Conservation (phyloP, 2,329 filamentous ascomycete species). For the Penicillium capsulatum region DNA sequence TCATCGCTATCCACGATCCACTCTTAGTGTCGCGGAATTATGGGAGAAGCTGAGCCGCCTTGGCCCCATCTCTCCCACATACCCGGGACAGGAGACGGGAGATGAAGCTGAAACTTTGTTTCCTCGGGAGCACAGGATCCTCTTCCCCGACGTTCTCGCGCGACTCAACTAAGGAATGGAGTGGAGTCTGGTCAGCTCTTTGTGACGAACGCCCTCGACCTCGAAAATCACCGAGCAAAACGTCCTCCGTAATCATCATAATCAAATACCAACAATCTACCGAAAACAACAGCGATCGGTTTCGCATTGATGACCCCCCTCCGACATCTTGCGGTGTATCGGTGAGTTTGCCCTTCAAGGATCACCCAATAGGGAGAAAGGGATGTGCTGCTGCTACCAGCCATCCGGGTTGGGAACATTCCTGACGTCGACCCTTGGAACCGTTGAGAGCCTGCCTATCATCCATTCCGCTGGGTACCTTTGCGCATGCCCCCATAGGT, state of each 20-base stretch:
- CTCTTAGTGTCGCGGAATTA: slow-evolving; percentile 8
- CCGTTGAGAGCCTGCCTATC: slow-evolving; percentile 13
- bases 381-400: background rate
- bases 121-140: slow-evolving; percentile 11
- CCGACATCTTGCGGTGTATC: no score
- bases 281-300: background rate
- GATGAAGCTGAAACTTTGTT: slow-evolving; percentile 12
- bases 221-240: slow-evolving; percentile 2
- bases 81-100: slow-evolving; percentile 9
- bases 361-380: background rate
- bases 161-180: background rate
- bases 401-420: no score
- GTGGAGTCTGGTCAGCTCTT: no score
- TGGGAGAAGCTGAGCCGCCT: slow-evolving; percentile 9
- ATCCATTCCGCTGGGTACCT: slow-evolving; percentile 10
- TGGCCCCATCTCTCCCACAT: slow-evolving; percentile 1
- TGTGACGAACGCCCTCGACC: no score
- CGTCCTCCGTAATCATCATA: no score
- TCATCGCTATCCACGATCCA: slow-evolving; percentile 1
- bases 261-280: background rate
- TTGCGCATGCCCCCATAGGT: slow-evolving; percentile 6
- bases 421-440: background rate
- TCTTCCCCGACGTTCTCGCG: slow-evolving; percentile 8
- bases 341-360: background rate
- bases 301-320: no score